These are phyloP conservation scores for Thermothelomyces thermophilus DNA, from an alignment of 2,329 filamentous ascomycete species.

Conservation along the genomic window DNA sequence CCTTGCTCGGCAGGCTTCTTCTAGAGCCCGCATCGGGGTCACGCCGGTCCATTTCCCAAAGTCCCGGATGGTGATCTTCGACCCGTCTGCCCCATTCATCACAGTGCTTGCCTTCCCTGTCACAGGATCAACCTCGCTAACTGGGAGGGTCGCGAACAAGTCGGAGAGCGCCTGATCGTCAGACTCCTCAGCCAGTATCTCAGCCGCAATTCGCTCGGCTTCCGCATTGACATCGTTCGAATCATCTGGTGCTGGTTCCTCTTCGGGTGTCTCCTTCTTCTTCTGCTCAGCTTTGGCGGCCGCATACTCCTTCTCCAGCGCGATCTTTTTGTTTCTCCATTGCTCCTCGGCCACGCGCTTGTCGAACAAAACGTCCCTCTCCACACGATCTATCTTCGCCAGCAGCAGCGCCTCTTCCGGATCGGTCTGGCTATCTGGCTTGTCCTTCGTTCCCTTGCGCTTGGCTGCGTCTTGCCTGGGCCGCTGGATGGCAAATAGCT, in stretches of 20 bases:
- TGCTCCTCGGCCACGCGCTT: conserved; percentile 55
- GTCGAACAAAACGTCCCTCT: conserved; percentile 72
- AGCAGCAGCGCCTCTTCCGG: conserved; percentile 58
- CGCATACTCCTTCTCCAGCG: conserved; percentile 56
- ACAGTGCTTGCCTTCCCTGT: conserved; percentile 54
- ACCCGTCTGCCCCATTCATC: conserved; percentile 45
- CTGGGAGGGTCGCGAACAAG: conserved; percentile 55
- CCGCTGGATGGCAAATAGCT: conserved; percentile 56
- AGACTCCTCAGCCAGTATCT: conserved; percentile 51
- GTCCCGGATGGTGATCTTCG: conserved; percentile 61
- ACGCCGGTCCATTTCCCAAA: conserved; percentile 80
- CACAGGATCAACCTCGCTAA: conserved; percentile 50
- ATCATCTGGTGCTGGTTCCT: conserved; percentile 16
- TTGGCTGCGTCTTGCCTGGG: conserved; percentile 41
- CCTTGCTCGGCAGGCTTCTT: conserved; percentile 83
- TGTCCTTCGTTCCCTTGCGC: conserved; percentile 27
- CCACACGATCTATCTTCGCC: conserved; percentile 68
- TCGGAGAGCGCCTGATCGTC: conserved; percentile 43
- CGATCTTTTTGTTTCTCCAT: conserved; percentile 55
- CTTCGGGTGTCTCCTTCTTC: conserved; percentile 24
- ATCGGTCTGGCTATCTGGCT: conserved; percentile 26
- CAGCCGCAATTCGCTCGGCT: conserved; percentile 52
- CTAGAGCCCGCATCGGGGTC: conserved; percentile 66
- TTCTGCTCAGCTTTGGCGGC: conserved; percentile 36
- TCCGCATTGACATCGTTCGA: conserved; percentile 46